A percentile compares a stretch with the other conserved stretches of the same genome.
Conservation (phyloP, 768 basidiomycete genomes). For the Collybiopsis confluens region DNA sequence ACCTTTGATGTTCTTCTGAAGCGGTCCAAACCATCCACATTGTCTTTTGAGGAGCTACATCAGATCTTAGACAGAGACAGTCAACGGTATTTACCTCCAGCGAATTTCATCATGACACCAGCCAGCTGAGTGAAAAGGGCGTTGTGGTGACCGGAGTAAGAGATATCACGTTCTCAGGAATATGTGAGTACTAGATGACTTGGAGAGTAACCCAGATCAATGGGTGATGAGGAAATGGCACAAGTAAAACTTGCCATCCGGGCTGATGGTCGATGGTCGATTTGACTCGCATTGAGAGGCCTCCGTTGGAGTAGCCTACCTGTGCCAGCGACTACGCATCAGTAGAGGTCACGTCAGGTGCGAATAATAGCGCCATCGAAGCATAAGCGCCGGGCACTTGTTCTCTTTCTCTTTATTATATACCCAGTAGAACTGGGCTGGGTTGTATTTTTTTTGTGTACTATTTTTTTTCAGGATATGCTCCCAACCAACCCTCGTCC, state of each 20-base stretch:
- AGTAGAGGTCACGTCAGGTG: too few relatives aligned
- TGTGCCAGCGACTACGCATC: slow-evolving; percentile 81
- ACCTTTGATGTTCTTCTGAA: slow-evolving; percentile 60
- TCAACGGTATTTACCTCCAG: too few relatives aligned
- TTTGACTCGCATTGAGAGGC: slow-evolving; percentile 65
- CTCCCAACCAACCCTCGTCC: slow-evolving; percentile 16
- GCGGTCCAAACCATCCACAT: slow-evolving; percentile 96
- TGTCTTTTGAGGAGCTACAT: slow-evolving; percentile 83
- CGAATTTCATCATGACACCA: slow-evolving; percentile 91
- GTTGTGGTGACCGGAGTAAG: slow-evolving; percentile 75
- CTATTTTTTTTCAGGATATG: slow-evolving; percentile 10
- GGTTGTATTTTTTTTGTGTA: neutral
- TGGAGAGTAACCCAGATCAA: slow-evolving; percentile 77
- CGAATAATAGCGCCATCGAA: too few relatives aligned
- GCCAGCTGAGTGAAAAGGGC: slow-evolving; percentile 96
- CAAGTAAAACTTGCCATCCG: slow-evolving; percentile 86
- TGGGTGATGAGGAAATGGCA: too few relatives aligned
- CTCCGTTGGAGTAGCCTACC: slow-evolving; percentile 75
- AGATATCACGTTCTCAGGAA: slow-evolving; percentile 63
- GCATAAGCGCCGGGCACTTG: neutral
- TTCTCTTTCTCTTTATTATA: slow-evolving; percentile 9
- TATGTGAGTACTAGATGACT: slow-evolving; percentile 64
- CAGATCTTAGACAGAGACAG: too few relatives aligned
- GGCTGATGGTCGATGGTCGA: slow-evolving; percentile 95
- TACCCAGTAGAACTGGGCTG: slow-evolving; percentile 21